Evolutionary conservation across 1,284 basidiomycete species (phyloP), one percentile per base, ranked within the genome.

Genomic region (Ganoderma leucocontextum): DNA sequence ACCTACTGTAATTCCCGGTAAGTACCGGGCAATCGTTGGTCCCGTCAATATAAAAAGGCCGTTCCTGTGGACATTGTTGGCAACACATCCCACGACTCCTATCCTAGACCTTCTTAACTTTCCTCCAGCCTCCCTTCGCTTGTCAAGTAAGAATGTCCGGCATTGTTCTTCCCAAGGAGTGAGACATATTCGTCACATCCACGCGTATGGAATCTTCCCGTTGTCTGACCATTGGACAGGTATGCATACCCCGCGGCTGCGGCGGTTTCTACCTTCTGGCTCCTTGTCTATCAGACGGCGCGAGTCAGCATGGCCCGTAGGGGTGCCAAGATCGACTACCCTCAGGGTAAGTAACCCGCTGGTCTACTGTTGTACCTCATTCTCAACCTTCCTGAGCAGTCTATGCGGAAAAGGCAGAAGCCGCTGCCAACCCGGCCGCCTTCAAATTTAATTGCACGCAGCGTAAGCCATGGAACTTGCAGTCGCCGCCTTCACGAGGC

Each of bases 251-350:
- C 91, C 47, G 82, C 82, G 1, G 84, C 84, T 1, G 83, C 88
- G 13, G 76, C 91, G n/a, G 69, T 88, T 12, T 86, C 87, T 15
- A 82, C 87, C 2, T 77, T 82, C 35, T 84, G 82, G 75, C 72
- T 92, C 25, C 81, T 88, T 17, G 3, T 79, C 4, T 88, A 82
- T 76, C 91, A 92, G 76, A 75, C 75, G 0, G n/a, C 80, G 9
- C 73, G 78, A 4, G 92, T 91, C 22, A 73, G 78, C 33, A 78
- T 68, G 47, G 82, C 85, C 25, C 88, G 92, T 68, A 85, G 79
- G 68, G 79, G 74, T 2, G 85, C 91, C 22, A 82, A 83, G n/a
- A 83, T 94, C 62, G 74, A 79, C 6, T 94, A 93, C 74, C 92
- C 92, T n/a, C 89, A 90, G 72, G 55, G 90, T 90, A 71, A 65